Evolutionary conservation across 2,329 filamentous ascomycete species (phyloP).

Genomic region (Aureobasidium sp.): DNA sequence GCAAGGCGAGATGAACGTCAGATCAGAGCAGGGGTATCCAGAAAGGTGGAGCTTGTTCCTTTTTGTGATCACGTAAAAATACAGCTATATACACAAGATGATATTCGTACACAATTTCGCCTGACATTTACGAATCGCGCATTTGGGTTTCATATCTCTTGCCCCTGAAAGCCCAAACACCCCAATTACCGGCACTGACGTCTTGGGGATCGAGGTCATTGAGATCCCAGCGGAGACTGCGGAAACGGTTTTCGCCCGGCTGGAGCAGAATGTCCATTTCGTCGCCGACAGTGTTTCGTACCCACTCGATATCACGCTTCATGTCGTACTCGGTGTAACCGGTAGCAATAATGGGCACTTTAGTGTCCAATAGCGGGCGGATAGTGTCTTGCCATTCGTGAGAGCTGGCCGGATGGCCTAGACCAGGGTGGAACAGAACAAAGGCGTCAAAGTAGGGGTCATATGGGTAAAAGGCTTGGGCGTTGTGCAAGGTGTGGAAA

Average conservation of each 20-base stretch:
- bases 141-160: constrained; percentile 72
- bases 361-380: constrained; percentile 85
- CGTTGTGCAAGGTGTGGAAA: constrained; percentile 91
- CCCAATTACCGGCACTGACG: constrained; percentile 93
- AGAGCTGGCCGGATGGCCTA: constrained; percentile 86
- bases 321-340: constrained; percentile 96
- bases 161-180: constrained; percentile 91
- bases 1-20: not conserved
- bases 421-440: constrained; percentile 90
- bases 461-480: constrained; percentile 84
- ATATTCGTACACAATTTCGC: constrained; percentile 6
- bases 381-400: constrained; percentile 93
- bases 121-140: constrained; percentile 1
- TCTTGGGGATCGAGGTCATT: constrained; percentile 94
- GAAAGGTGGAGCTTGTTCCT: not conserved
- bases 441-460: constrained; percentile 99
- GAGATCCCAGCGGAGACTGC: constrained; percentile 91
- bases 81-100: constrained; percentile 12
- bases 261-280: constrained; percentile 90
- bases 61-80: not conserved
- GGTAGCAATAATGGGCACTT: constrained; percentile 87
- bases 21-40: not conserved
- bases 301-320: constrained; percentile 85
- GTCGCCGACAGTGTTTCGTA: constrained; percentile 73
- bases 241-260: constrained; percentile 88